These are phyloP conservation scores for Suhomyces wounanorum DNA, from an alignment of 1,139 yeast genomes.

Conservation along the genomic window DNA sequence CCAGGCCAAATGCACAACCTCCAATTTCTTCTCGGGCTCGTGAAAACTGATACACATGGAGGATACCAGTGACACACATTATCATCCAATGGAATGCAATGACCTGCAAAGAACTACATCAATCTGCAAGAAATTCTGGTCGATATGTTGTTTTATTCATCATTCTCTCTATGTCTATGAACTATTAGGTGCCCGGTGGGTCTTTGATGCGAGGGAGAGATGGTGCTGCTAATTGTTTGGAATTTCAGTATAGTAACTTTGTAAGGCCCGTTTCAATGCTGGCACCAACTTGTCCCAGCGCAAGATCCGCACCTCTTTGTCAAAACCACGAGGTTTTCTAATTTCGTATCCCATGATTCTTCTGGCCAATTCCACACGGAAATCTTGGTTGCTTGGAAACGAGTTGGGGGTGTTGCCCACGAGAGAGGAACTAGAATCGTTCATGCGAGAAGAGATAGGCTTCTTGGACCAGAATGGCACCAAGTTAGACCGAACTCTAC, in stretches of 20 bases:
- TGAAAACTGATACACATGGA: background rate
- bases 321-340: slow-evolving; percentile 67
- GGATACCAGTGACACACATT: background rate
- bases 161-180: slow-evolving; percentile 3
- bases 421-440: slow-evolving; percentile 20
- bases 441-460: slow-evolving; percentile 55
- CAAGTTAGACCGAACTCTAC: slow-evolving; percentile 62
- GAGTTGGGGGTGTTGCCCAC: slow-evolving; percentile 12
- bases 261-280: slow-evolving; percentile 62
- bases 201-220: slow-evolving; percentile 2
- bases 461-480: slow-evolving; percentile 70
- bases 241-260: slow-evolving; percentile 62
- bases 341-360: slow-evolving; percentile 66
- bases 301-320: slow-evolving; percentile 63
- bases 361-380: slow-evolving; percentile 57
- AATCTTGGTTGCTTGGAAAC: slow-evolving; percentile 39
- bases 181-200: slow-evolving; percentile 1
- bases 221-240: slow-evolving; percentile 22
- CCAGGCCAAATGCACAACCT: background rate
- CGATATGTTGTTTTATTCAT: background rate
- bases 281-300: slow-evolving; percentile 62
- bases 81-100: background rate
- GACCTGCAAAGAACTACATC: background rate
- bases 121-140: background rate
- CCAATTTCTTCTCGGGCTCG: background rate